These are phyloP conservation scores for Plectosphaerella cucumerina DNA, from an alignment of 2,329 filamentous ascomycete genomes.

Conservation along the genomic window DNA sequence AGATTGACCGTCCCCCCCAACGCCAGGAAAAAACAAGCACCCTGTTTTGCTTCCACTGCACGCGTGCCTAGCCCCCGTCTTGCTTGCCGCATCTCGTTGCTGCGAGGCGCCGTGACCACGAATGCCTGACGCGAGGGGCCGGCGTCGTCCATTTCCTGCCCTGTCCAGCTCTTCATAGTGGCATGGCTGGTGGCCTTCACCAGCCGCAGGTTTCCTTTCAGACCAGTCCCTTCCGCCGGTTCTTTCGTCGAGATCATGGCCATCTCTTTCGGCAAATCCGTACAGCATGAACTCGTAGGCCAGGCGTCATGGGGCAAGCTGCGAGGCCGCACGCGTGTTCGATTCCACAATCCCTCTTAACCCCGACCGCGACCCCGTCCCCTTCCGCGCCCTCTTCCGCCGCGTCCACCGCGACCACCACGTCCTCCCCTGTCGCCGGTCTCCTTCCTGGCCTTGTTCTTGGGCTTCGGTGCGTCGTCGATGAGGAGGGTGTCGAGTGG, in stretches of 20 bases:
- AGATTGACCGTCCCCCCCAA: not conserved
- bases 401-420: slow-evolving; percentile 46
- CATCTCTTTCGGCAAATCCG: too few species aligned
- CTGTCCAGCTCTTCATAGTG: too few species aligned
- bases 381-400: slow-evolving; percentile 50
- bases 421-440: slow-evolving; percentile 55
- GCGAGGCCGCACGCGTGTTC: not conserved
- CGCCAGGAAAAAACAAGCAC: slow-evolving; percentile 6
- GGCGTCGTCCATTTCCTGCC: too few species aligned
- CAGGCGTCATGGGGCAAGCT: not conserved
- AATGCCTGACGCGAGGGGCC: too few species aligned
- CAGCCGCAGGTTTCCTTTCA: too few species aligned
- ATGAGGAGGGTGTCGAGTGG: slow-evolving; percentile 93
- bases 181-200: too few species aligned
- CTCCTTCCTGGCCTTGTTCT: slow-evolving; percentile 99
- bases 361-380: slow-evolving; percentile 38
- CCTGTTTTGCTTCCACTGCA: not conserved
- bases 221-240: too few species aligned
- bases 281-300: too few species aligned
- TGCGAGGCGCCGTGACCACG: not conserved
- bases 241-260: too few species aligned
- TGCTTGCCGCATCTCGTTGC: too few species aligned
- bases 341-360: slow-evolving; percentile 1
- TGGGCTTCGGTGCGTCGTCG: slow-evolving; percentile 95
- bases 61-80: not conserved